Conservation (phyloP, 2,329 filamentous ascomycete genomes). For the Septoria petroselini region DNA sequence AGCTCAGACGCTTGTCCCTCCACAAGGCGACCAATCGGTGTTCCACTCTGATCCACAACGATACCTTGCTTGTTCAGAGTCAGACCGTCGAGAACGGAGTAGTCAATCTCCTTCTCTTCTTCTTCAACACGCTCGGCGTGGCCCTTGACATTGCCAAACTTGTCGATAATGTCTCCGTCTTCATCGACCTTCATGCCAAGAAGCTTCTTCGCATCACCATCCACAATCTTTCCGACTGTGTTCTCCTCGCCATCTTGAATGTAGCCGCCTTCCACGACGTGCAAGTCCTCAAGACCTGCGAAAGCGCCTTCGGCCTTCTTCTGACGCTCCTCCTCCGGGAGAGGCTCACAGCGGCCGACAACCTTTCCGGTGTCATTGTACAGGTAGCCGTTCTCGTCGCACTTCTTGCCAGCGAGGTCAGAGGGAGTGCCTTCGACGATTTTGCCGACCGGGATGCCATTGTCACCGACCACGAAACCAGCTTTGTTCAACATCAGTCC, state of each 20-base stretch:
- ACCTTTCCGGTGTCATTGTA: slow-evolving; percentile 57
- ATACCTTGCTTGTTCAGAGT: slow-evolving; percentile 58
- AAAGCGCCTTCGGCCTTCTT: slow-evolving; percentile 63
- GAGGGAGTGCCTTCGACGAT: slow-evolving; percentile 57
- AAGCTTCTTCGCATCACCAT: slow-evolving; percentile 59
- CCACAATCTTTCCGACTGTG: slow-evolving; percentile 55
- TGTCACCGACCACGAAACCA: slow-evolving; percentile 56
- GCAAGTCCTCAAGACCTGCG: slow-evolving; percentile 62
- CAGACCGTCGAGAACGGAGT: slow-evolving; percentile 54
- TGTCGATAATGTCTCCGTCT: slow-evolving; percentile 61
- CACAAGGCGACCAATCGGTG: slow-evolving; percentile 55
- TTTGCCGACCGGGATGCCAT: slow-evolving; percentile 55
- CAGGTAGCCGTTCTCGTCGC: slow-evolving; percentile 55
- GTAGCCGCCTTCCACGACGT: slow-evolving; percentile 66
- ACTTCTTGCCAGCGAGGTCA: slow-evolving; percentile 56
- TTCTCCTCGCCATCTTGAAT: slow-evolving; percentile 76
- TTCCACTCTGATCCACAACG: slow-evolving; percentile 53
- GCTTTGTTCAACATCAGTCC: slow-evolving; percentile 63
- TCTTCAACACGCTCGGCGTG: slow-evolving; percentile 56
- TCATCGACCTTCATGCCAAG: slow-evolving; percentile 59
- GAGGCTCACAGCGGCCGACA: slow-evolving; percentile 57
- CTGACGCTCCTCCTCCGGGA: slow-evolving; percentile 57
- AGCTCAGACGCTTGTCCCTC: slow-evolving; percentile 57
- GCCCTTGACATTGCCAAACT: slow-evolving; percentile 60
- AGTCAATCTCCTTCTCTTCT: slow-evolving; percentile 43